These are phyloP conservation scores for Hypsizygus marmoreus DNA, from an alignment of 768 basidiomycete genomes.

Conservation along the genomic window DNA sequence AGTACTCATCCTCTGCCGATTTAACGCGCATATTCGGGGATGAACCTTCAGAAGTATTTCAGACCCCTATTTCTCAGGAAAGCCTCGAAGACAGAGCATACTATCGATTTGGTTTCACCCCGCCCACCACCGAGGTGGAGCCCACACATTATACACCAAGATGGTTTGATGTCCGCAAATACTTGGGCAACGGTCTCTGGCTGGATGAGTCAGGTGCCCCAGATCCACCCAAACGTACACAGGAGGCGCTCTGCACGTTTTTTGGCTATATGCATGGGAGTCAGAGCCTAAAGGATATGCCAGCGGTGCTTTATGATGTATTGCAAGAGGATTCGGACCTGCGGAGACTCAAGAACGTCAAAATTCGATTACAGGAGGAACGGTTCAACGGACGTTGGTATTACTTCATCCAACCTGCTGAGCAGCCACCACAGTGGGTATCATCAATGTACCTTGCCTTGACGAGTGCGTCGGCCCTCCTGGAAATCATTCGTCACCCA, in stretches of 20 bases:
- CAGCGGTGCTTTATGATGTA: constrained; percentile 3
- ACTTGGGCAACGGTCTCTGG: constrained; percentile 3
- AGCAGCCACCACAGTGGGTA: background rate
- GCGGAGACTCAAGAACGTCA: background rate
- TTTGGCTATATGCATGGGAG: constrained; percentile 4
- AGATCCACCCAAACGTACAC: background rate
- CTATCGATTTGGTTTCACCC: background rate
- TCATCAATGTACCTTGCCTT: constrained; percentile 5
- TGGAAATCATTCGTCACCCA: constrained; percentile 9
- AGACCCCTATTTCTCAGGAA: no score
- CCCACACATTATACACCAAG: background rate
- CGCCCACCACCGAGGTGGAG: no score
- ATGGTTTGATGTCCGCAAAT: background rate
- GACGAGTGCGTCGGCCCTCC: constrained; percentile 7
- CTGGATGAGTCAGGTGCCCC: background rate
- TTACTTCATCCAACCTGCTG: no score
- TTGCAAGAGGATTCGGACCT: background rate
- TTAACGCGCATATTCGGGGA: background rate
- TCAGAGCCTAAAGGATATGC: background rate
- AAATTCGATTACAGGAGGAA: background rate
- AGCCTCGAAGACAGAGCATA: constrained; percentile 1
- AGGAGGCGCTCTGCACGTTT: constrained; percentile 2
- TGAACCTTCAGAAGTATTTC: no score
- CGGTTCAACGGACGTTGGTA: no score
- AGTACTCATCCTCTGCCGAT: background rate